A percentile compares a stretch with the other conserved stretches of the same genome.
Conservation (phyloP, 306 rosid genomes). For the Betula pendula region DNA sequence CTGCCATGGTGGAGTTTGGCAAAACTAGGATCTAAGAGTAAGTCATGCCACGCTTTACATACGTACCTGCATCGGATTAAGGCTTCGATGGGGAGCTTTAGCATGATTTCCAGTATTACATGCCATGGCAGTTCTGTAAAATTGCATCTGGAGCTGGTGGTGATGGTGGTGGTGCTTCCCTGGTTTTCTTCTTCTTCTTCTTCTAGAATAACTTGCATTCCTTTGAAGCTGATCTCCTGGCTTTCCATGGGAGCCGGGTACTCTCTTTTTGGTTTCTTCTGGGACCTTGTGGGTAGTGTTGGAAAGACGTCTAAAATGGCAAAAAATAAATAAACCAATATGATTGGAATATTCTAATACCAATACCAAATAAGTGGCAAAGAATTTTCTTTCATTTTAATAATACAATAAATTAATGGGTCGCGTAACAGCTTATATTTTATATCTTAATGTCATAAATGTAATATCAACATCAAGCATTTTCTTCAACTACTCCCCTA, state of each 20-base stretch:
- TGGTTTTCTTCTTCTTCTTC: neutral
- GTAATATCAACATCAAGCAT: too few species aligned
- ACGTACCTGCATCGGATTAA: constrained; percentile 5
- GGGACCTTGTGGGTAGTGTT: neutral
- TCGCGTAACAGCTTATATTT: too few species aligned
- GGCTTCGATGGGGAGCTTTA: neutral
- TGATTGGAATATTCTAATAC: neutral
- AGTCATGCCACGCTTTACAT: neutral
- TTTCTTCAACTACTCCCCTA: too few species aligned
- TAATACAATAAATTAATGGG: too few species aligned
- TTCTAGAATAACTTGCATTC: neutral
- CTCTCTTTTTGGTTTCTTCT: neutral
- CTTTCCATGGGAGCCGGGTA: neutral
- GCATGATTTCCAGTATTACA: neutral
- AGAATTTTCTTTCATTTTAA: too few species aligned
- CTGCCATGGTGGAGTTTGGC: neutral
- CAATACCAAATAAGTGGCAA: neutral
- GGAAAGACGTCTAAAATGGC: too few species aligned
- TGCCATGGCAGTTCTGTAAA: neutral
- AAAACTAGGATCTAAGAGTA: constrained; percentile 8
- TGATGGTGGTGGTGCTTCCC: neutral
- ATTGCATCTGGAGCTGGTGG: neutral
- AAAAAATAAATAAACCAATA: too few species aligned
- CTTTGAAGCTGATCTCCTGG: neutral
- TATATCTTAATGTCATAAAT: too few species aligned